Percentiles rank a stretch among this genome's conserved stretches.
Conservation (phyloP, 1,139 yeast species). For the Nakaseomyces delphensis region DNA sequence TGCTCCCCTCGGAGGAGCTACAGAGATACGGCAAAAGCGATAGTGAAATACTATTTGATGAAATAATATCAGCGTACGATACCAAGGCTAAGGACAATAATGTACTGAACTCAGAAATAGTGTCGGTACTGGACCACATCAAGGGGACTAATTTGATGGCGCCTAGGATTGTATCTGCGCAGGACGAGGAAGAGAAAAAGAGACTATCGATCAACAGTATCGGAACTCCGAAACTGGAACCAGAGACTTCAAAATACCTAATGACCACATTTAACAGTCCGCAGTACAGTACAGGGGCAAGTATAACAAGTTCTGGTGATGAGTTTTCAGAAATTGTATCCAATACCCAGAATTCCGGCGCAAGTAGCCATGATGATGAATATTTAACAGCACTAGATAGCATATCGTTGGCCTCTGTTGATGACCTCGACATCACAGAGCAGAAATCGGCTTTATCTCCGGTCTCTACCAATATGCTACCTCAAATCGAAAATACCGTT, state of each 20-base stretch:
- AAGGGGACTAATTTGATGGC: constrained; percentile 8
- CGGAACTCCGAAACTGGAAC: constrained; percentile 8
- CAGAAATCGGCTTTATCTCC: constrained; percentile 8
- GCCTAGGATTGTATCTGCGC: background rate
- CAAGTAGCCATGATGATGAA: constrained; percentile 10
- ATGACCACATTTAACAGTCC: constrained; percentile 17
- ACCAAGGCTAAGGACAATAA: constrained; percentile 1
- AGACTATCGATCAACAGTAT: constrained; percentile 4
- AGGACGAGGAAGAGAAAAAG: constrained; percentile 1
- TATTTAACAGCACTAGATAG: constrained; percentile 15
- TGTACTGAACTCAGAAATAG: constrained; percentile 14
- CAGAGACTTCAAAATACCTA: constrained; percentile 9
- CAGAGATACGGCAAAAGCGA: constrained; percentile 10
- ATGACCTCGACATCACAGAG: constrained; percentile 8
- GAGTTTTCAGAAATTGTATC: constrained; percentile 18
- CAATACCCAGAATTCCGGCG: constrained; percentile 1
- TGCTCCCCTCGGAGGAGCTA: background rate
- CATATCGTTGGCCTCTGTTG: constrained; percentile 11
- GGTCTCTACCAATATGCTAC: constrained; percentile 5
- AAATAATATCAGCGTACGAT: constrained; percentile 22
- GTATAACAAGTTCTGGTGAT: constrained; percentile 23
- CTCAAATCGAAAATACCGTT: constrained; percentile 6
- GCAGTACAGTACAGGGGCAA: constrained; percentile 16
- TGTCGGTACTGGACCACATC: constrained; percentile 18
- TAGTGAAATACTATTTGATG: constrained; percentile 24